Percentiles rank a stretch among this genome's conserved stretches.
phyloP scores from a whole-genome alignment of 192 early-diverging fungal genomes.

The Coemansia sp. region DNA sequence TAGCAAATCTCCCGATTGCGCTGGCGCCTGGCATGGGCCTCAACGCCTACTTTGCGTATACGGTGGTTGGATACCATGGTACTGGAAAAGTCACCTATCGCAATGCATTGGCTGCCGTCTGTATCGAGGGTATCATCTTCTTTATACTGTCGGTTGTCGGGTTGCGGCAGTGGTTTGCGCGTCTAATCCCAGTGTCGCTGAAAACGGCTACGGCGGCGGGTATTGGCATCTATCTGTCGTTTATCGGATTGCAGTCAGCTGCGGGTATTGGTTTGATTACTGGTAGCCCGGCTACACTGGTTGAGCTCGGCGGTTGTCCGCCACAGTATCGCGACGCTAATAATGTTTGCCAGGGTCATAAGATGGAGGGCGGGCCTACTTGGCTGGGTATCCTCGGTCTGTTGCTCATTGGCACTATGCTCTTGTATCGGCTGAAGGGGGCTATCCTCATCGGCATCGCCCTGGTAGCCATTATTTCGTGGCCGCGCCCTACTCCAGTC shows the following conservation, averaged over 20 bases:
- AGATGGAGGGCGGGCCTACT: conserved; percentile 63
- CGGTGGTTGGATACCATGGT: conserved; percentile 79
- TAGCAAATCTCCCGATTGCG: conserved; percentile 77
- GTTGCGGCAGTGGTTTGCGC: conserved; percentile 78
- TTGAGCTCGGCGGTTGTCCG: conserved; percentile 71
- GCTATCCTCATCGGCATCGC: conserved; percentile 72
- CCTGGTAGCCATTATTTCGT: conserved; percentile 69
- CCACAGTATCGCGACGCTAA: conserved; percentile 56
- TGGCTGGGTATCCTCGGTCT: conserved; percentile 77
- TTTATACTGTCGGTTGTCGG: conserved; percentile 73
- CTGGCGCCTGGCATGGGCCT: conserved; percentile 84
- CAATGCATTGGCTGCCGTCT: conserved; percentile 73
- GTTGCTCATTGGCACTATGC: conserved; percentile 64
- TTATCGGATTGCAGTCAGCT: conserved; percentile 77
- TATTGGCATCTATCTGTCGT: conserved; percentile 77
- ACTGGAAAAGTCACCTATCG: conserved; percentile 71
- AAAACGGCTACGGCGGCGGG: conserved; percentile 75
- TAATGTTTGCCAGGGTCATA: conserved; percentile 58
- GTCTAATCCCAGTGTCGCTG: conserved; percentile 67
- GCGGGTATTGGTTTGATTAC: conserved; percentile 79
- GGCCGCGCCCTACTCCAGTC: conserved; percentile 65
- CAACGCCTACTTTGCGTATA: conserved; percentile 83
- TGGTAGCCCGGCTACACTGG: conserved; percentile 62
- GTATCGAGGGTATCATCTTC: conserved; percentile 82
- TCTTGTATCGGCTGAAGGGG: conserved; percentile 67